phyloP scores from a whole-genome alignment of 2,329 filamentous ascomycete species.

The Calonectria multiphialidica region DNA sequence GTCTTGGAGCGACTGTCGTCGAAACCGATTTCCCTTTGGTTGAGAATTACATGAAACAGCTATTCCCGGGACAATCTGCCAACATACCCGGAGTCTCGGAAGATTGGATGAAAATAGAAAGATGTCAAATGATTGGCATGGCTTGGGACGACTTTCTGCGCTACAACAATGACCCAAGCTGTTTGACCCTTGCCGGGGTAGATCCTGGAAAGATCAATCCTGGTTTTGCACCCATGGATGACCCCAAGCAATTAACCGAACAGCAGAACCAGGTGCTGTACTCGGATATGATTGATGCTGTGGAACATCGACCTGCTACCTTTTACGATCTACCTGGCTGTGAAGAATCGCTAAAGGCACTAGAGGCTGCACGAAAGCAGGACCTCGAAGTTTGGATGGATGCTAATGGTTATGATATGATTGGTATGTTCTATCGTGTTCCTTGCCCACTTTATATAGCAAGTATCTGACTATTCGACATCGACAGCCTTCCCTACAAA shows the following conservation, averaged over 20 bases:
- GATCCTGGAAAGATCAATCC: constrained; percentile 17
- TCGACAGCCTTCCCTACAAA: constrained; percentile 17
- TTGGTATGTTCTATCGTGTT: not conserved
- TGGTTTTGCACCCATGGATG: constrained; percentile 15
- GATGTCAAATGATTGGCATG: constrained; percentile 26
- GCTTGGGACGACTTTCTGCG: constrained; percentile 21
- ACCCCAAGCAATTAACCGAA: constrained; percentile 9
- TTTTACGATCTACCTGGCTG: constrained; percentile 19
- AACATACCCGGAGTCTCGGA: constrained; percentile 15
- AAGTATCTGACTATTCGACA: not conserved
- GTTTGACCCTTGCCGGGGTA: not conserved
- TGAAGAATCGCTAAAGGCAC: constrained; percentile 38
- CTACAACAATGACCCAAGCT: not conserved
- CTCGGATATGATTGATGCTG: constrained; percentile 18
- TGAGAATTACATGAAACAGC: constrained; percentile 28
- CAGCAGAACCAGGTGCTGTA: constrained; percentile 24
- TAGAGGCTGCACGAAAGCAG: constrained; percentile 62
- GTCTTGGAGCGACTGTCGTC: constrained; percentile 55
- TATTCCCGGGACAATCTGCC: constrained; percentile 22
- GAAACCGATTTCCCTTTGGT: constrained; percentile 46
- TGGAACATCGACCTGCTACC: not conserved
- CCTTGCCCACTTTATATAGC: not conserved
- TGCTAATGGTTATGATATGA: not conserved
- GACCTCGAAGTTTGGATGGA: constrained; percentile 58
- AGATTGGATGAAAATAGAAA: constrained; percentile 23